Base-by-base conservation (phyloP, 1,284 basidiomycete genomes). In the Paramarasmius palmivorus region DNA sequence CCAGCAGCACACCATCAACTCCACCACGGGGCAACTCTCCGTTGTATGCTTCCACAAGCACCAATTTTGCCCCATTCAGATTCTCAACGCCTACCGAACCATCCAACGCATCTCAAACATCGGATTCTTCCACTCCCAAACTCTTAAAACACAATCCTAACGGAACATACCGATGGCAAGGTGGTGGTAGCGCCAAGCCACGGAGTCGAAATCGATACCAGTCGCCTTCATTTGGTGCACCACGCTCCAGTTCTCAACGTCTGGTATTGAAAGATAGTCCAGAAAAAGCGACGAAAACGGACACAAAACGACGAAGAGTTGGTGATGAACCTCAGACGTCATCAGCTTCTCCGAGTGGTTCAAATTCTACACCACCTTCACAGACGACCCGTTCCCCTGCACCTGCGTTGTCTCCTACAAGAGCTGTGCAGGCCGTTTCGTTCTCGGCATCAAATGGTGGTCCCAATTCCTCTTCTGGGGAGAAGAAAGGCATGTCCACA, bases 141-240 rank as follows among this genome's bases (percentile, higher is more conserved):
- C 82, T 76, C 10, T 69, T 90, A 8, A 63, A 75, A n/a, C 79
- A 73, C 65, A 90, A 90, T 63, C 88, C 87, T 0, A 90, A 90
- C 64, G 87, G 87, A 15, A 62, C 70, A 25, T 86, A 86, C 65
- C 75, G 76, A 51, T 88, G 83, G 83, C 77, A 83, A 59, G 88
- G 88, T 29, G 83, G 73, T 37, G 86, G 87, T 36, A 87, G 85
- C 60, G 79, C 88, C 8, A 82, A 79, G 56, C 71, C 77, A 8
- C 71, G 70, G 14, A 64, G 72, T 17, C 77, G 78, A 52, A 88
- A 86, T 65, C 82, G 86, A 38, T 86, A 83, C 63, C 76, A 80
- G 50, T 86, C 85, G 10, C 83, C 88, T 48, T 81, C 83, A 6
- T 89, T 90, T 63, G 79, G 83, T 10, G 68, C 78, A 2, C 68